These are phyloP conservation scores for Cyclotella cryptica DNA, from an alignment of 108 stramenopile species.

Conservation along the genomic window DNA sequence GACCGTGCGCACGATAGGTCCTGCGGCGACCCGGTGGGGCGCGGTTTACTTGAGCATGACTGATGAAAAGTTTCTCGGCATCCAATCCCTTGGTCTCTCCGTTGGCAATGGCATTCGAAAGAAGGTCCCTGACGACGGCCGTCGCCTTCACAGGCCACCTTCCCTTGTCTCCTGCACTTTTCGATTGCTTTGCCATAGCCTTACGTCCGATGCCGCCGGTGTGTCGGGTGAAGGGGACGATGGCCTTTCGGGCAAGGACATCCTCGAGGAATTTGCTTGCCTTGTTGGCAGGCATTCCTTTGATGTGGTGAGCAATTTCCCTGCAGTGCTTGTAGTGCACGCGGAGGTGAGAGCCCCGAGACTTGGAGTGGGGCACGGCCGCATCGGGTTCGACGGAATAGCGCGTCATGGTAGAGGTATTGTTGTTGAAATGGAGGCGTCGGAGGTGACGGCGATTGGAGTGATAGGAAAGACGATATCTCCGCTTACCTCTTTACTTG, in stretches of 20 bases:
- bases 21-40: conserved; percentile 97
- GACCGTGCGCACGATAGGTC: conserved; percentile 99
- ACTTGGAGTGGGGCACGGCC: conserved; percentile 87
- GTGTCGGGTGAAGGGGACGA: conserved; percentile 96
- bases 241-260: conserved; percentile 94
- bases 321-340: conserved; percentile 99
- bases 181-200: conserved; percentile 91
- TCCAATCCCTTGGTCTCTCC: conserved; percentile 97
- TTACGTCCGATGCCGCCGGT: conserved; percentile 98
- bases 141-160: conserved; percentile 98
- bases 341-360: conserved; percentile 95
- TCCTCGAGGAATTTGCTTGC: conserved; percentile 92
- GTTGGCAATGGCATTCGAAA: conserved; percentile 97
- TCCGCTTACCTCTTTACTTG: not conserved
- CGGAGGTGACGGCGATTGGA: not conserved
- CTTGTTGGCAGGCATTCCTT: conserved; percentile 93
- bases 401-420: conserved; percentile 72
- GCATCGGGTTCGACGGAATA: conserved; percentile 86
- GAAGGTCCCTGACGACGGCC: conserved; percentile 93
- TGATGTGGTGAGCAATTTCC: conserved; percentile 94
- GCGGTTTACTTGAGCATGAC: conserved; percentile 96
- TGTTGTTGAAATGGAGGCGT: conserved; percentile 2
- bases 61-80: conserved; percentile 84
- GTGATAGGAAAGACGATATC: not conserved
- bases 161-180: conserved; percentile 94